Base-by-base conservation (phyloP, 352 stramenopile species). In the Phytophthora meadii region DNA sequence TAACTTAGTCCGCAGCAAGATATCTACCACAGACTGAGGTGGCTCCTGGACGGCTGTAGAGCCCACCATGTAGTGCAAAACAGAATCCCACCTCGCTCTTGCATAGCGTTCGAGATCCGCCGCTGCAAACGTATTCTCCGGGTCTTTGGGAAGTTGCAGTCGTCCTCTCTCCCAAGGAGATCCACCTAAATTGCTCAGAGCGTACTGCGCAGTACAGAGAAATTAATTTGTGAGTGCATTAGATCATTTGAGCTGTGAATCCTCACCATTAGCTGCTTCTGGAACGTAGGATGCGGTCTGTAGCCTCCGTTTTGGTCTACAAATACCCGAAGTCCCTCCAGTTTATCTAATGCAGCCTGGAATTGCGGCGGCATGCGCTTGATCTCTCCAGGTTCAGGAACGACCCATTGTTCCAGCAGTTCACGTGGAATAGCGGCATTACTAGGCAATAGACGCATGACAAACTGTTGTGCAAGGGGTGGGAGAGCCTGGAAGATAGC, bases 401-500 rank as follows among this genome's bases (percentile, higher is more conserved):
- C 77, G 27, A 94, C 75, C 86, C 86, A 96, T 49, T 82, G 72
- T 59, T 89, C 76, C 32, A 96, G 75, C 68, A 84, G 61, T 8
- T 71, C 63, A 49, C 76, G 79, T 32, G 67, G 56, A 28, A 94
- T 72, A 0, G 74, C 59, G 45, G 67, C 66, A 45, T 90, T 81
- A 12, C 77, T 89, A 22, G 82, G 81, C 41, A 97, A 70, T 52
- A 97, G 75, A 3, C 90, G 90, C 83, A 97, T 92, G 1, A 97
- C 87, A 47, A 97, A 95, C 73, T 97, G 90, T 72, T 97, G 90
- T 15, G 89, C 85, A 19, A 97, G 82, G 10, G 90, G 67, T 14
- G 84, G 81, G 11, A 97, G 80, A 22, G 88, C 87, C 76, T 96
- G 89, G 66, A 96, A 93, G 4, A 97, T 83, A 14, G 90, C 90